Conservation (phyloP, 306 rosid species). For the Begonia peltatifolia region DNA sequence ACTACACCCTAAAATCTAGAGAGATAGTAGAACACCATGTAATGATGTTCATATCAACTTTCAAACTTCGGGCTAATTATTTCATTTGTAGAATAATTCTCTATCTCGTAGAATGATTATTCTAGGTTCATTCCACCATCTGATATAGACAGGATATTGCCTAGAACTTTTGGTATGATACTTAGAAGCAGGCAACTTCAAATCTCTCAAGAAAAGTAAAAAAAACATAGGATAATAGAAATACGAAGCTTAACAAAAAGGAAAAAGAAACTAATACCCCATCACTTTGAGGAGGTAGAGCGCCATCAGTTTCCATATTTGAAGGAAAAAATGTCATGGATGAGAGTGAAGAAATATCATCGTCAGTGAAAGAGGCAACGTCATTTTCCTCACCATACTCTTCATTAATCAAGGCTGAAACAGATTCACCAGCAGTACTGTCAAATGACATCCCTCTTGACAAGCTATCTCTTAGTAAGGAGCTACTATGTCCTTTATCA, state of each 20-base stretch:
- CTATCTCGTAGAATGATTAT: too few relatives aligned
- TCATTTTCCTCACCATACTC: conserved; percentile 76
- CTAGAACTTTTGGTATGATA: too few relatives aligned
- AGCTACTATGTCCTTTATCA: conserved; percentile 27
- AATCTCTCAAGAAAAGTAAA: too few relatives aligned
- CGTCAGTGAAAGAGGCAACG: conserved; percentile 62
- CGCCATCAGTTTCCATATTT: conserved; percentile 23
- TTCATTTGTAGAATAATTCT: too few relatives aligned
- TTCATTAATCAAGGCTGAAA: conserved; percentile 49
- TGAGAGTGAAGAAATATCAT: conserved; percentile 86
- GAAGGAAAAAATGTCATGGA: conserved; percentile 37
- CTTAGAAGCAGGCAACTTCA: too few relatives aligned
- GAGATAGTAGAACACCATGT: too few relatives aligned
- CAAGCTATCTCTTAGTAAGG: conserved; percentile 34
- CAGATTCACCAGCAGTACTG: conserved; percentile 41
- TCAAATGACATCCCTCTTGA: conserved; percentile 34
- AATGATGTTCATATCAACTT: too few relatives aligned
- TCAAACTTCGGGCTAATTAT: too few relatives aligned
- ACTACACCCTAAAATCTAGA: not conserved
- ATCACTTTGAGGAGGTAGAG: conserved; percentile 24
- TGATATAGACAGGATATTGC: too few relatives aligned
- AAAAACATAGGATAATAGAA: not conserved
- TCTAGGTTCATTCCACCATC: too few relatives aligned
- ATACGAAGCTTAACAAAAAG: too few relatives aligned
- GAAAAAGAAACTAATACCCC: conserved; percentile 34